Conservation (phyloP, 164 flowering plant genomes). For the Magnolia officinalis region DNA sequence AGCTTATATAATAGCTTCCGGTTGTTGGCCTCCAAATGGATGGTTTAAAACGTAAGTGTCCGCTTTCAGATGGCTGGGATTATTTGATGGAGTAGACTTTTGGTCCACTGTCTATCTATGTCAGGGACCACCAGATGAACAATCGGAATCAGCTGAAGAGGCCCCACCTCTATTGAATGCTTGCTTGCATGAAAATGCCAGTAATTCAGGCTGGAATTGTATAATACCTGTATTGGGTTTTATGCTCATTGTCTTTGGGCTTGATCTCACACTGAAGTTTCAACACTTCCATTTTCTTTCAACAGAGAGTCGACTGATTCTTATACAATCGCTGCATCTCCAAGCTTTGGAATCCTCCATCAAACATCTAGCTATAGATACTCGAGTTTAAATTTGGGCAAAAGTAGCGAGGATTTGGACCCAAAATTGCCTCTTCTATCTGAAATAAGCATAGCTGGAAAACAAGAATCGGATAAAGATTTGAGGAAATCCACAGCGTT, state of each 20-base stretch:
- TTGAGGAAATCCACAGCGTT: conserved; percentile 30
- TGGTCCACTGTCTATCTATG: background rate
- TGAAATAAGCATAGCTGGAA: conserved; percentile 20
- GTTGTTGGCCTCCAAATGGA: background rate
- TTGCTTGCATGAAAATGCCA: background rate
- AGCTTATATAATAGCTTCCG: background rate
- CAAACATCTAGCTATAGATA: conserved; percentile 28
- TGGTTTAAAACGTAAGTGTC: background rate
- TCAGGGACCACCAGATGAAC: background rate
- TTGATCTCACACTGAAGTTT: conserved; percentile 3
- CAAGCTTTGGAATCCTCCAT: conserved; percentile 44
- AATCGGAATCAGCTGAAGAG: background rate
- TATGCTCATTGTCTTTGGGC: background rate
- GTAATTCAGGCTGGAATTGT: background rate
- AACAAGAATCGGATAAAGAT: conserved; percentile 34
- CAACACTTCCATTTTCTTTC: background rate
- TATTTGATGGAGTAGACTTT: background rate
- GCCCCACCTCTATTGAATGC: background rate
- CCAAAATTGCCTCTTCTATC: conserved; percentile 48
- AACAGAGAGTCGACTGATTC: conserved; percentile 76
- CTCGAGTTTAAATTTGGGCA: conserved; percentile 29
- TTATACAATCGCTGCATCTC: conserved; percentile 70
- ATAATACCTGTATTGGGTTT: background rate
- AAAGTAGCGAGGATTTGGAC: conserved; percentile 37
- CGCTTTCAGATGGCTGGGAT: background rate